Conservation (phyloP, 352 stramenopile genomes). For the Pythium vanterpoolii region DNA sequence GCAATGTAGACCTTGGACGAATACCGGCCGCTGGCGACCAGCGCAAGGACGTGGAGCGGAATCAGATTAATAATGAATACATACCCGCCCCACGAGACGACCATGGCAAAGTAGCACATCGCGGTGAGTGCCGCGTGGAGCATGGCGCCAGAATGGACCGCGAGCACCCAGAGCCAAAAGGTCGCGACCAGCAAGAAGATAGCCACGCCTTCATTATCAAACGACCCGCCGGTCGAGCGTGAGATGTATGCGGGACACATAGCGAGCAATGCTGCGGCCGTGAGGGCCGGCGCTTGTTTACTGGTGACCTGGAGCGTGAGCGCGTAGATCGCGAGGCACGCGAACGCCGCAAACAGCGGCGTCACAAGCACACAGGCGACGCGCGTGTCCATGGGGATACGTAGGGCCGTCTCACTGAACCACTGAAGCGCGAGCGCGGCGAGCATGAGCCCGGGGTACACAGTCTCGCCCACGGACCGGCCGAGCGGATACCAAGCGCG, state of each 20-base stretch:
- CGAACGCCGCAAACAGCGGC: slow-evolving; percentile 84
- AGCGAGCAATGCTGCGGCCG: slow-evolving; percentile 91
- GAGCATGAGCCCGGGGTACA: slow-evolving; percentile 93
- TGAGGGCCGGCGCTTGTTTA: slow-evolving; percentile 63
- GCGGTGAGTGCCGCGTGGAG: slow-evolving; percentile 48
- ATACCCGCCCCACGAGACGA: slow-evolving; percentile 96
- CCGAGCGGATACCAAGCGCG: slow-evolving; percentile 93
- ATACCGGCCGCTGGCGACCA: slow-evolving; percentile 90
- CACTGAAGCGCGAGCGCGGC: slow-evolving; percentile 81
- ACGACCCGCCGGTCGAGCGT: slow-evolving; percentile 96
- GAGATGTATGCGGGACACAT: slow-evolving; percentile 98
- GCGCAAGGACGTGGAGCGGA: slow-evolving; percentile 90
- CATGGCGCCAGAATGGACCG: slow-evolving; percentile 80
- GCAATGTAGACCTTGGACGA: slow-evolving; percentile 93
- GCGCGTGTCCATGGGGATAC: slow-evolving; percentile 72
- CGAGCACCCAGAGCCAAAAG: slow-evolving; percentile 96
- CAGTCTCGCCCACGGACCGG: slow-evolving; percentile 88
- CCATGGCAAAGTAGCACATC: slow-evolving; percentile 97
- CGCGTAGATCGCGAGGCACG: slow-evolving; percentile 85
- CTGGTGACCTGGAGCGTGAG: slow-evolving; percentile 82
- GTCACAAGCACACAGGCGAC: slow-evolving; percentile 91
- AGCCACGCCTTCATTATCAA: slow-evolving; percentile 98
- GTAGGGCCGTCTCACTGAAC: slow-evolving; percentile 46
- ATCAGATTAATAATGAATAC: slow-evolving; percentile 99
- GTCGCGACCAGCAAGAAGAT: slow-evolving; percentile 97